A percentile compares a stretch with the other conserved stretches of the same genome.
phyloP scores from a whole-genome alignment of 805 yeast genomes.

The Danielozyma ontarioensis region DNA sequence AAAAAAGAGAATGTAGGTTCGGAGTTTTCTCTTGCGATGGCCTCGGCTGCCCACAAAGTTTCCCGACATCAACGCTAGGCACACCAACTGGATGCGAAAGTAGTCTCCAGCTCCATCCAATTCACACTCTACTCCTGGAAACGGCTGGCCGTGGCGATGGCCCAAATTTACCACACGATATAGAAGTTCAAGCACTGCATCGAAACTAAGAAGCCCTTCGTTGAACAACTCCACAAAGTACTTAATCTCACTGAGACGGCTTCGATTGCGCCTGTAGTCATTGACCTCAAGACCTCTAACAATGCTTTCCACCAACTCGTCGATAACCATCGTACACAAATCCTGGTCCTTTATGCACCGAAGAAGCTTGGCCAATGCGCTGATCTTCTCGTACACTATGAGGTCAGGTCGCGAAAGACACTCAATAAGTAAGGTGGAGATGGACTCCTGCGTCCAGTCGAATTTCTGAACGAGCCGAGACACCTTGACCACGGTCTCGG shows the following conservation, averaged over 20 bases:
- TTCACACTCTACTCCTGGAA: slow-evolving; percentile 43
- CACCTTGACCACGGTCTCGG: slow-evolving; percentile 17
- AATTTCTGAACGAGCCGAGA: slow-evolving; percentile 33
- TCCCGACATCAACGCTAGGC: slow-evolving; percentile 19
- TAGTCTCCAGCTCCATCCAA: slow-evolving; percentile 66
- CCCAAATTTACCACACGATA: slow-evolving; percentile 62
- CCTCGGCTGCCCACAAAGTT: slow-evolving; percentile 5
- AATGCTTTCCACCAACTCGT: slow-evolving; percentile 59
- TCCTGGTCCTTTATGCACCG: slow-evolving; percentile 27
- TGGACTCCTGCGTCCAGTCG: too few relatives aligned
- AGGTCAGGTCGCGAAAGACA: slow-evolving; percentile 58
- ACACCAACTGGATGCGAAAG: slow-evolving; percentile 59
- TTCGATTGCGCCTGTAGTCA: slow-evolving; percentile 54
- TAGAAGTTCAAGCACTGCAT: slow-evolving; percentile 45
- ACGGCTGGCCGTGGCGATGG: slow-evolving; percentile 48
- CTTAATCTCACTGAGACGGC: slow-evolving; percentile 55
- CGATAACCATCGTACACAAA: slow-evolving; percentile 48
- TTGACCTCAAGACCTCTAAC: slow-evolving; percentile 61
- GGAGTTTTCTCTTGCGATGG: slow-evolving; percentile 1
- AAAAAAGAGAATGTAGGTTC: slow-evolving; percentile 36
- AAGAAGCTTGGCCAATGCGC: slow-evolving; percentile 46
- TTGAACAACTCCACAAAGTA: slow-evolving; percentile 58
- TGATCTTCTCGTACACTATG: slow-evolving; percentile 53
- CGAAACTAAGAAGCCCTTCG: slow-evolving; percentile 39
- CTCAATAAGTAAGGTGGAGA: too few relatives aligned